Evolutionary conservation across 2,329 filamentous ascomycete genomes (phyloP).

Genomic region (Colletotrichum cereale): DNA sequence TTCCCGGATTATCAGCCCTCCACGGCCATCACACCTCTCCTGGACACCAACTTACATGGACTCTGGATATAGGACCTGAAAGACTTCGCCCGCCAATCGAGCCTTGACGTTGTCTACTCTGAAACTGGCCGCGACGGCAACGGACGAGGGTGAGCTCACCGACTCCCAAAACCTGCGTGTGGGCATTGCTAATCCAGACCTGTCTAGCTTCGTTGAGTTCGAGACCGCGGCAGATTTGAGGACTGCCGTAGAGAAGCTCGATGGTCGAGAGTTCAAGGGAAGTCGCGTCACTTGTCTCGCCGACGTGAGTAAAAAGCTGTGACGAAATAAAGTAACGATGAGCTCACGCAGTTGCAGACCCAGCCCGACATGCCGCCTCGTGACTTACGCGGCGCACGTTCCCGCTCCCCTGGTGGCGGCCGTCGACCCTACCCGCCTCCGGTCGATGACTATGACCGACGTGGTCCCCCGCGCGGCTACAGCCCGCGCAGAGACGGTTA

Average conservation of each 20-base stretch:
- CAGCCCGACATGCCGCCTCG: slow-evolving; percentile 81
- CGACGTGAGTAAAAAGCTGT: slow-evolving; percentile 74
- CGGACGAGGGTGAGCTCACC: slow-evolving; percentile 81
- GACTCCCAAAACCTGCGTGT: not conserved
- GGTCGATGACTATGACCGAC: slow-evolving; percentile 85
- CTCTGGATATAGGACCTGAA: slow-evolving; percentile 94
- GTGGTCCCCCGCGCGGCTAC: slow-evolving; percentile 84
- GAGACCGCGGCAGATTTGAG: slow-evolving; percentile 92
- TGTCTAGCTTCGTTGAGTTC: slow-evolving; percentile 91
- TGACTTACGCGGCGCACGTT: slow-evolving; percentile 77
- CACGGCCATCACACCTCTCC: slow-evolving; percentile 37
- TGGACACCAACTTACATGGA: slow-evolving; percentile 79
- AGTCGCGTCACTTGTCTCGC: slow-evolving; percentile 85
- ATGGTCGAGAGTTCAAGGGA: slow-evolving; percentile 93
- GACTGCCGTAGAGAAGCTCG: slow-evolving; percentile 93
- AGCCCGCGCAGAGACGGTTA: slow-evolving; percentile 79
- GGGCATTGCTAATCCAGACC: not conserved
- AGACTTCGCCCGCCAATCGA: slow-evolving; percentile 98
- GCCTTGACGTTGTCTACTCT: slow-evolving; percentile 97
- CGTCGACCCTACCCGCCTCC: slow-evolving; percentile 77
- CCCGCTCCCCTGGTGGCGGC: slow-evolving; percentile 75
- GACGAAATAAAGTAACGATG: not conserved
- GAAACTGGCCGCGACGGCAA: slow-evolving; percentile 94
- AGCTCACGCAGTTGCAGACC: slow-evolving; percentile 62
- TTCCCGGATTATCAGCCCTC: slow-evolving; percentile 29